These are phyloP conservation scores for Claviceps maximensis DNA, from an alignment of 2,329 filamentous ascomycete genomes.

Conservation along the genomic window DNA sequence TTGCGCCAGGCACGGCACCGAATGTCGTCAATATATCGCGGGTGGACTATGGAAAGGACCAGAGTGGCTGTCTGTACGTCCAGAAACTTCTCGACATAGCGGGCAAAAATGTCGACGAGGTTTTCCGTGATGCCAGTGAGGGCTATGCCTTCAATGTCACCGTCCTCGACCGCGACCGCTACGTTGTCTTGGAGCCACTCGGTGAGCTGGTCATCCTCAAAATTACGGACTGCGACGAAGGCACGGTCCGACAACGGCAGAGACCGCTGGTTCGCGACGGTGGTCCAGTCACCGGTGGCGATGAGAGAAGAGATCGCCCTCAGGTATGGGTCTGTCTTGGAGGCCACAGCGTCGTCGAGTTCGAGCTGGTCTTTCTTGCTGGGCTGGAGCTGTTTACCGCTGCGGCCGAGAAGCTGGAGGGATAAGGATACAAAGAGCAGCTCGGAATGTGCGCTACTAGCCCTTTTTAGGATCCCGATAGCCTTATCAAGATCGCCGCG, in stretches of 20 bases:
- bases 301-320: slow-evolving; percentile 69
- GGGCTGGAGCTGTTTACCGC: slow-evolving; percentile 23
- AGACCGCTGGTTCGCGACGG: slow-evolving; percentile 58
- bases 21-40: slow-evolving; percentile 63
- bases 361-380: slow-evolving; percentile 36
- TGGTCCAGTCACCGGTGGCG: slow-evolving; percentile 61
- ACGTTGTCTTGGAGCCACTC: slow-evolving; percentile 57
- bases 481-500: slow-evolving; percentile 56
- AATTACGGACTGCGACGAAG: slow-evolving; percentile 56
- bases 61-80: slow-evolving; percentile 71
- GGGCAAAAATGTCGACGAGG: slow-evolving; percentile 61
- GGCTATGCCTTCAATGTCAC: slow-evolving; percentile 65
- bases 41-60: slow-evolving; percentile 59
- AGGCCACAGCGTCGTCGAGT: slow-evolving; percentile 45
- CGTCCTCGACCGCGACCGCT: slow-evolving; percentile 44
- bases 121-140: slow-evolving; percentile 64
- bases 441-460: slow-evolving; percentile 48
- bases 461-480: slow-evolving; percentile 54
- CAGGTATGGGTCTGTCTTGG: slow-evolving; percentile 63
- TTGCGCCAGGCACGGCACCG: slow-evolving; percentile 63
- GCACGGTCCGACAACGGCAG: slow-evolving; percentile 63
- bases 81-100: slow-evolving; percentile 61
- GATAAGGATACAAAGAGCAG: slow-evolving; percentile 56
- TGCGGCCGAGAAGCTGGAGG: slow-evolving; percentile 47
- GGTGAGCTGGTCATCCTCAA: slow-evolving; percentile 47